Evolutionary conservation across 495 filamentous ascomycete genomes (phyloP).

Genomic region (Friedmanniomyces simplex): DNA sequence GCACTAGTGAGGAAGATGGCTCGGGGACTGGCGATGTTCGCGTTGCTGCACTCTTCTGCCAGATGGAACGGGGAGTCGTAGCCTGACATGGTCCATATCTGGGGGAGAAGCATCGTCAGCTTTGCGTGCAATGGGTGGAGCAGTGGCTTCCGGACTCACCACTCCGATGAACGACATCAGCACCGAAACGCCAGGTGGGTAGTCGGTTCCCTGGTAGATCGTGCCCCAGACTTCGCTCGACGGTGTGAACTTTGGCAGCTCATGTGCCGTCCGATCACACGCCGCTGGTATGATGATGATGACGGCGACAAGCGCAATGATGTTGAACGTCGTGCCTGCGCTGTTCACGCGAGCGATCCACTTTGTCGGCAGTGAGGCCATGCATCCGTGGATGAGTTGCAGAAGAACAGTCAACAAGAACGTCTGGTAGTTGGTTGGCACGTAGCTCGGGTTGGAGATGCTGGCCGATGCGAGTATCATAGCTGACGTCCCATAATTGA

Average conservation of each 20-base stretch:
- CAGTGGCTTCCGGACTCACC: not conserved
- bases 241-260: slow-evolving; percentile 51
- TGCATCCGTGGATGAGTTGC: slow-evolving; percentile 58
- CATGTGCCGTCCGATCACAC: slow-evolving; percentile 37
- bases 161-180: slow-evolving; percentile 63
- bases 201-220: slow-evolving; percentile 61
- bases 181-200: slow-evolving; percentile 58
- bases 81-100: slow-evolving; percentile 53
- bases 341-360: slow-evolving; percentile 72
- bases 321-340: slow-evolving; percentile 63
- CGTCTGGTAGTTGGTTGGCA: slow-evolving; percentile 55
- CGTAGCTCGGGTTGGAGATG: slow-evolving; percentile 54
- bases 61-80: slow-evolving; percentile 71
- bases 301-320: slow-evolving; percentile 54
- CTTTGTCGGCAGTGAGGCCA: slow-evolving; percentile 64
- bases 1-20: slow-evolving; percentile 66
- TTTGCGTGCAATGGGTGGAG: slow-evolving; percentile 12
- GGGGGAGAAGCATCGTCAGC: too few species aligned
- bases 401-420: slow-evolving; percentile 61
- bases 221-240: slow-evolving; percentile 57
- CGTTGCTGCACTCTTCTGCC: slow-evolving; percentile 69
- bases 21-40: slow-evolving; percentile 60
- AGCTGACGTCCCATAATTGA: slow-evolving; percentile 49
- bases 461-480: slow-evolving; percentile 68
- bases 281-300: slow-evolving; percentile 62